phyloP scores from a whole-genome alignment of 2,329 filamentous ascomycete genomes.

The Fulvia fulva region DNA sequence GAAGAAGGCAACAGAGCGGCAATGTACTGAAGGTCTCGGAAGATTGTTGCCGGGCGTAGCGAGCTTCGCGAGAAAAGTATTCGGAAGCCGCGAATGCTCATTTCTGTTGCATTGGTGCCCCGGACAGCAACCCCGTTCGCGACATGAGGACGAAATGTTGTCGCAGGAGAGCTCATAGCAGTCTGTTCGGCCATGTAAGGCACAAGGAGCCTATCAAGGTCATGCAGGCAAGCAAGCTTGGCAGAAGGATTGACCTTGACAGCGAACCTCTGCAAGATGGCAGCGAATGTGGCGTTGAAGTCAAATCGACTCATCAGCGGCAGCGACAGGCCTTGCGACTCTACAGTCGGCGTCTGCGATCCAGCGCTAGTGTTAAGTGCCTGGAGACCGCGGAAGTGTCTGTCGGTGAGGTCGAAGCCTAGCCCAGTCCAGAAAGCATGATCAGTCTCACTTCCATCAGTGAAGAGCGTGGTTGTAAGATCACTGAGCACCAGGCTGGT shows the following conservation, averaged over 20 bases:
- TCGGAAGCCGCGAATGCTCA: constrained; percentile 25
- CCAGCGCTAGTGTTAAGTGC: constrained; percentile 12
- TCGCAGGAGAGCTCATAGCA: not conserved
- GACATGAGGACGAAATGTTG: not conserved
- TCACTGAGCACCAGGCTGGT: constrained; percentile 86
- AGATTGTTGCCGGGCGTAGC: constrained; percentile 45
- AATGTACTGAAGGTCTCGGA: constrained; percentile 52
- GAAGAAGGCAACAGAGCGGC: constrained; percentile 57
- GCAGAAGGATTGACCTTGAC: constrained; percentile 82
- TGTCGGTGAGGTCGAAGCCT: constrained; percentile 36
- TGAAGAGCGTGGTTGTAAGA: constrained; percentile 78
- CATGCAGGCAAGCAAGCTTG: constrained; percentile 78
- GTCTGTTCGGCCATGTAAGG: constrained; percentile 21
- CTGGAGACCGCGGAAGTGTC: constrained; percentile 19
- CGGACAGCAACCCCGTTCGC: not conserved
- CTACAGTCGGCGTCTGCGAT: constrained; percentile 16
- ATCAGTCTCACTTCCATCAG: constrained; percentile 89
- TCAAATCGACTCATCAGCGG: constrained; percentile 23
- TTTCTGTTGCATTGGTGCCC: constrained; percentile 7
- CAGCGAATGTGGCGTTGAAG: constrained; percentile 74
- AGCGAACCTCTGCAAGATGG: constrained; percentile 78
- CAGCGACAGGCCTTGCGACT: not conserved
- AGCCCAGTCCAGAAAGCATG: constrained; percentile 70
- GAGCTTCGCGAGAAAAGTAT: constrained; percentile 42
- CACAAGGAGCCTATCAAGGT: constrained; percentile 66